Evolutionary conservation across 306 rosid genomes (phyloP).

Genomic region (Bauhinia variegata): DNA sequence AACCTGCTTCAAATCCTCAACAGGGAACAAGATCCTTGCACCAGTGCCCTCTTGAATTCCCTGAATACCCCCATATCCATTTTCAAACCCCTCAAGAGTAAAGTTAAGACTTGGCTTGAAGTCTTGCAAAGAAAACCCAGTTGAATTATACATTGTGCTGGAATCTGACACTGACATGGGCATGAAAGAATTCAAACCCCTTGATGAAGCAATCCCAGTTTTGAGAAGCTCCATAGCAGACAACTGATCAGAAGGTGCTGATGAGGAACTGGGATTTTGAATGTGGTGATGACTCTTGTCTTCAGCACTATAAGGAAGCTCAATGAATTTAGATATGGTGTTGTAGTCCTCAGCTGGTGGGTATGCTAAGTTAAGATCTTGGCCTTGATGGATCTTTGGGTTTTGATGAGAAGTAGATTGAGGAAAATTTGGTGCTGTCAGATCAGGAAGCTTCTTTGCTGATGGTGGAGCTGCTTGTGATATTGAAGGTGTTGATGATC

Average conservation of each 20-base stretch:
- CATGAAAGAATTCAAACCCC: conserved; percentile 70
- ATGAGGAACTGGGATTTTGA: conserved; percentile 46
- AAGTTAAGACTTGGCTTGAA: conserved; percentile 72
- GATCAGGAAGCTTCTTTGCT: conserved; percentile 51
- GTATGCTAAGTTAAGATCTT: conserved; percentile 83
- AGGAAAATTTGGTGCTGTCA: conserved; percentile 38
- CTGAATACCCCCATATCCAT: conserved; percentile 58
- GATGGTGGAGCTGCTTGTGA: conserved; percentile 21
- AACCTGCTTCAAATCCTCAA: conserved; percentile 71
- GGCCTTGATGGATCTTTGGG: conserved; percentile 78
- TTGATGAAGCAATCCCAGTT: conserved; percentile 60
- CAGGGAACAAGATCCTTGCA: conserved; percentile 88
- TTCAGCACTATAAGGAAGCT: conserved; percentile 42
- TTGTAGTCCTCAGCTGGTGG: conserved; percentile 54
- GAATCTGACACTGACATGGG: conserved; percentile 49
- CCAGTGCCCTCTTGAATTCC: conserved; percentile 57
- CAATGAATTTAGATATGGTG: conserved; percentile 53
- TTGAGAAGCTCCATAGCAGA: conserved; percentile 79
- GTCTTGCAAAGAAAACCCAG: conserved; percentile 67
- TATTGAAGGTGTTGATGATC: conserved; percentile 52
- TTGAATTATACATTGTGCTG: conserved; percentile 50
- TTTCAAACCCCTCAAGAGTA: conserved; percentile 71
- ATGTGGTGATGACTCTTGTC: conserved; percentile 33
- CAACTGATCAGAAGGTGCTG: conserved; percentile 40
- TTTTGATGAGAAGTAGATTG: conserved; percentile 57